A percentile compares a stretch with the other conserved stretches of the same genome.
These are phyloP conservation scores for Globisporangium ultimum DNA, from an alignment of 352 stramenopile species.

Conservation along the genomic window DNA sequence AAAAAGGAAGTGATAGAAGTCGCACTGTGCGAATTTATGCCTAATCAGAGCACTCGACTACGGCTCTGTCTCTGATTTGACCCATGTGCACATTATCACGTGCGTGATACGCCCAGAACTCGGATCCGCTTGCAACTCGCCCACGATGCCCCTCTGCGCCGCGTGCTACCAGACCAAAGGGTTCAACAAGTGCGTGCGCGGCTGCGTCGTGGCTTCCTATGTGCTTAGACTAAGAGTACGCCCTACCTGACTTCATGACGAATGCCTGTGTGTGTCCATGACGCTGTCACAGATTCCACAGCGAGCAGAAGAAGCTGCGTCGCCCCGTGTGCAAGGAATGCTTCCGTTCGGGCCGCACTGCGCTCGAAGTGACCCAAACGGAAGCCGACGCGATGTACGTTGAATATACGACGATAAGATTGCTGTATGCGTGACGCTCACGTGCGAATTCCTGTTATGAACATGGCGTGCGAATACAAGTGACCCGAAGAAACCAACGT, in stretches of 20 bases:
- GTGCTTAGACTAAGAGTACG: neutral
- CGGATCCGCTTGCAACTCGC: neutral
- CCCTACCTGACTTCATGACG: neutral
- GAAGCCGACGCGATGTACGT: conserved; percentile 5
- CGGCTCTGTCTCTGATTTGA: neutral
- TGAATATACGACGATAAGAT: neutral
- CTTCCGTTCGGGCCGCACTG: conserved; percentile 36
- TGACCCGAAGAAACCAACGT: conserved; percentile 39
- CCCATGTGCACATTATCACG: neutral
- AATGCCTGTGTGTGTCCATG: neutral
- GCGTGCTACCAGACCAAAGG: conserved; percentile 69
- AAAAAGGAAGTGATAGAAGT: too few relatives aligned
- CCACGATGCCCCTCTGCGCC: conserved; percentile 65
- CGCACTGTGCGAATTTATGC: neutral
- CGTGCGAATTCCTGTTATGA: neutral
- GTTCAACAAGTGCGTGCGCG: conserved; percentile 62
- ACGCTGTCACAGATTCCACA: conserved; percentile 43
- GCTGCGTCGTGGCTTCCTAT: neutral
- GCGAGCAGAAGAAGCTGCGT: conserved; percentile 38
- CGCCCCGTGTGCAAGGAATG: conserved; percentile 77
- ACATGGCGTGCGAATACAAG: neutral
- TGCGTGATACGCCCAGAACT: neutral
- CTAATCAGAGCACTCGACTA: neutral
- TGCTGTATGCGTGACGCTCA: neutral
- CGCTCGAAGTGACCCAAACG: conserved; percentile 8